Percentiles rank a stretch among this genome's conserved stretches.
Evolutionary conservation across 73 alveolate species (phyloP).

Genomic region (Blepharisma stoltei): DNA sequence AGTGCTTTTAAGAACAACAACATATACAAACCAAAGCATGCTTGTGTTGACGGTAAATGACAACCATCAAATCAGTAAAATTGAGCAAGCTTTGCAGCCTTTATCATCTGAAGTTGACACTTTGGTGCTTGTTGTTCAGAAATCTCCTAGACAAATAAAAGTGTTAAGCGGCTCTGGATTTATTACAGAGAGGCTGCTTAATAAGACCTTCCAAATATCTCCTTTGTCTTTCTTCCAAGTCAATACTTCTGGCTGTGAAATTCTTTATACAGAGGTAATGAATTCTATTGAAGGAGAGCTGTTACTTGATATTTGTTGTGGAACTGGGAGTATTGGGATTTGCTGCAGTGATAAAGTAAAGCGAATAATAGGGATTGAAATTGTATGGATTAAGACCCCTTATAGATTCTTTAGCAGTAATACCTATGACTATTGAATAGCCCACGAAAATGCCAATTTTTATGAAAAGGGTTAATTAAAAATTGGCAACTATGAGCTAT

Average conservation of each 20-base stretch:
- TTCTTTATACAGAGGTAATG: conserved; percentile 50
- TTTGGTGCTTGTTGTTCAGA: conserved; percentile 28
- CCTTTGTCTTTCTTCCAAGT: conserved; percentile 81
- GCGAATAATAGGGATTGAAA: conserved; percentile 76
- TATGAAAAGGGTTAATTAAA: no score
- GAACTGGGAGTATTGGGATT: conserved; percentile 90
- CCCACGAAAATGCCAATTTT: no score
- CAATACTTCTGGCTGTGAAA: conserved; percentile 76
- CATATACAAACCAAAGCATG: conserved; percentile 51
- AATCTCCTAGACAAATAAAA: conserved; percentile 11
- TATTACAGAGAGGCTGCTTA: conserved; percentile 47
- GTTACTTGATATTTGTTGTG: conserved; percentile 82
- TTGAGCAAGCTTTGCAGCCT: conserved; percentile 14
- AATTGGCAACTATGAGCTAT: no score
- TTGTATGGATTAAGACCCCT: no score
- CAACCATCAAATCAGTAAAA: conserved; percentile 25
- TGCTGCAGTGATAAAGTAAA: conserved; percentile 54
- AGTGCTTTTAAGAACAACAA: conserved; percentile 51
- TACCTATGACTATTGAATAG: no score
- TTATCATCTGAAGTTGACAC: neutral
- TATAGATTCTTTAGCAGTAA: no score
- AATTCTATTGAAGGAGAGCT: conserved; percentile 60
- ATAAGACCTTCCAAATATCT: conserved; percentile 55
- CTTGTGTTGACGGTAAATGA: conserved; percentile 27
- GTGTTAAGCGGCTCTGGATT: conserved; percentile 36